These are phyloP conservation scores for Talaromyces trachyspermus DNA, from an alignment of 495 filamentous ascomycete species.

Conservation along the genomic window DNA sequence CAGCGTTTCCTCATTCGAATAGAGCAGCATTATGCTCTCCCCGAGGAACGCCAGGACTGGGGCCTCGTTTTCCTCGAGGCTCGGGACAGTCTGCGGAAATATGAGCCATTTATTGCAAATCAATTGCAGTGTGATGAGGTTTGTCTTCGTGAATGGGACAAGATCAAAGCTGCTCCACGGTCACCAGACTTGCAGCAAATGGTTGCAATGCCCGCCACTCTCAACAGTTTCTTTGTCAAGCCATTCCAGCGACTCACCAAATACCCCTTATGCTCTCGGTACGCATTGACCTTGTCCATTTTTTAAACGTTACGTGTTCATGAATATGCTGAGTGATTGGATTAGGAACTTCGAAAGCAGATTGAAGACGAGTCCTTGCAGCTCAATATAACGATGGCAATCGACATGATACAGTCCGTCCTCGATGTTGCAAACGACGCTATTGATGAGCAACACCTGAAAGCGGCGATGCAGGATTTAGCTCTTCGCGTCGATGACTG, in stretches of 20 bases:
- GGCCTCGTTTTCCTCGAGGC: slow-evolving; percentile 73
- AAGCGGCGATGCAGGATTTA: slow-evolving; percentile 73
- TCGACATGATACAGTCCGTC: slow-evolving; percentile 66
- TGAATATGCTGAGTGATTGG: slow-evolving; percentile 8
- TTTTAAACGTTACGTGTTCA: neutral
- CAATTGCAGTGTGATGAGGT: slow-evolving; percentile 52
- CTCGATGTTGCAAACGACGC: slow-evolving; percentile 81
- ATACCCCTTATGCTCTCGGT: slow-evolving; percentile 89
- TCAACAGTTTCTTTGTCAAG: slow-evolving; percentile 89
- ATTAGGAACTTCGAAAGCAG: slow-evolving; percentile 79
- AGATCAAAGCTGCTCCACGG: slow-evolving; percentile 47
- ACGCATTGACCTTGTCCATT: slow-evolving; percentile 18
- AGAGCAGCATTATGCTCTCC: slow-evolving; percentile 84
- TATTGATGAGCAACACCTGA: slow-evolving; percentile 75
- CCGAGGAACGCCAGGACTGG: slow-evolving; percentile 79
- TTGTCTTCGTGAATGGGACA: slow-evolving; percentile 45
- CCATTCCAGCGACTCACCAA: slow-evolving; percentile 93
- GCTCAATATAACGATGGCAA: slow-evolving; percentile 61
- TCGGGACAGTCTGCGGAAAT: slow-evolving; percentile 78
- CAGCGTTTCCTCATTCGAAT: slow-evolving; percentile 89
- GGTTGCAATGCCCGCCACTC: slow-evolving; percentile 49
- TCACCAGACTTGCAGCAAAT: slow-evolving; percentile 52
- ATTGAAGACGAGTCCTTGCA: slow-evolving; percentile 61
- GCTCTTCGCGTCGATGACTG: slow-evolving; percentile 87
- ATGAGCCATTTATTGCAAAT: slow-evolving; percentile 95